Percentiles rank a stretch among this genome's conserved stretches.
phyloP scores from a whole-genome alignment of 371 early-diverging fungal genomes.

The Mortierella sp. region DNA sequence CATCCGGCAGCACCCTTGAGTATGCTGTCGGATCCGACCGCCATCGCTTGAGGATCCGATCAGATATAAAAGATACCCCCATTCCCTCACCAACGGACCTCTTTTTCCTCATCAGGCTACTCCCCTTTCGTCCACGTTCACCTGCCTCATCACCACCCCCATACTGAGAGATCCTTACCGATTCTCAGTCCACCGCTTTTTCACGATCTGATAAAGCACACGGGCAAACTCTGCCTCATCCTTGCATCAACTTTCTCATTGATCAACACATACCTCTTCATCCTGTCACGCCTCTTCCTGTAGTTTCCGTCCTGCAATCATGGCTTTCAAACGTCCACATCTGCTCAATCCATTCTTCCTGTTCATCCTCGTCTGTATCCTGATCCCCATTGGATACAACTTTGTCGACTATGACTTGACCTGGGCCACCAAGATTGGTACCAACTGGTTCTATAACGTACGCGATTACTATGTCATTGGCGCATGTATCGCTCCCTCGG shows the following conservation, averaged over 20 bases:
- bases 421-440: conserved; percentile 16
- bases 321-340: conserved; percentile 16
- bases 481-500: conserved; percentile 32
- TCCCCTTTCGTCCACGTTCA: not conserved
- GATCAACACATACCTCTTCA: not conserved
- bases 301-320: conserved; percentile 17
- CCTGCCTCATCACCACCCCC: not conserved
- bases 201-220: no score
- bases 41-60: not conserved
- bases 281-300: not conserved
- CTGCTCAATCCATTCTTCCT: conserved; percentile 28
- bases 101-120: not conserved
- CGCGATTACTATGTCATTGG: conserved; percentile 43
- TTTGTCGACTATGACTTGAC: conserved; percentile 39
- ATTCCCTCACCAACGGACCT: not conserved
- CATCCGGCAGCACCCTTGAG: not conserved
- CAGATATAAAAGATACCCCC: conserved; percentile 13
- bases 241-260: no score
- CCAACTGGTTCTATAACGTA: conserved; percentile 25
- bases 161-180: not conserved
- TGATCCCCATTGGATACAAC: conserved; percentile 35
- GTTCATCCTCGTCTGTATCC: conserved; percentile 28
- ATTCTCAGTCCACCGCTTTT: no score
- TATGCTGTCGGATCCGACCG: not conserved
- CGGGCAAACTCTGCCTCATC: no score